phyloP scores from a whole-genome alignment of 768 basidiomycete species.

The Trametopsis cervina region DNA sequence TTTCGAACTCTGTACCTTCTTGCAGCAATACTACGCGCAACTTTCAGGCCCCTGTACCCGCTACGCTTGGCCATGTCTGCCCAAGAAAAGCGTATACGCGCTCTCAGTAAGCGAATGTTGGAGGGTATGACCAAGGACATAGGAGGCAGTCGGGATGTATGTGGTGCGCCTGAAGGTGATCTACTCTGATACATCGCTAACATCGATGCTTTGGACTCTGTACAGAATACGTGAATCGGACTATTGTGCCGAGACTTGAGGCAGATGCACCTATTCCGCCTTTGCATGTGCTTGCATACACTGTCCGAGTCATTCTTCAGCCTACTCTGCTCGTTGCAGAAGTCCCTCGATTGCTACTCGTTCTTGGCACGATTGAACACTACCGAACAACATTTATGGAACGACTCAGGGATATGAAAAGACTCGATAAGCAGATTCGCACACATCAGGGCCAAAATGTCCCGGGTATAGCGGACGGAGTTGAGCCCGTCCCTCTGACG shows the following conservation, averaged over 20 bases:
- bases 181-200: no score
- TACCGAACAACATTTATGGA: background rate
- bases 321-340: background rate
- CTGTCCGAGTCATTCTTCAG: background rate
- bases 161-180: no score
- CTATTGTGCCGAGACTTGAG: background rate
- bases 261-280: background rate
- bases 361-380: background rate
- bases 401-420: background rate
- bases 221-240: background rate
- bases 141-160: no score
- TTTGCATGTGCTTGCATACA: background rate
- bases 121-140: no score
- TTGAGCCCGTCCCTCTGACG: background rate
- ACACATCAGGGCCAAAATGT: background rate
- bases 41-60: no score
- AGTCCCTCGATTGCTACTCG: background rate
- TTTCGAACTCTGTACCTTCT: no score
- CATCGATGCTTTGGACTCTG: no score
- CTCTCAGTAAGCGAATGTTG: no score
- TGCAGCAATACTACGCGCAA: no score
- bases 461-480: background rate
- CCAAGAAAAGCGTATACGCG: no score
- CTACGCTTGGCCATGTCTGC: no score
- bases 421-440: background rate